These are phyloP conservation scores for Rhizoclosmatium globosum DNA, from an alignment of 192 early-diverging fungal genomes.

Conservation along the genomic window DNA sequence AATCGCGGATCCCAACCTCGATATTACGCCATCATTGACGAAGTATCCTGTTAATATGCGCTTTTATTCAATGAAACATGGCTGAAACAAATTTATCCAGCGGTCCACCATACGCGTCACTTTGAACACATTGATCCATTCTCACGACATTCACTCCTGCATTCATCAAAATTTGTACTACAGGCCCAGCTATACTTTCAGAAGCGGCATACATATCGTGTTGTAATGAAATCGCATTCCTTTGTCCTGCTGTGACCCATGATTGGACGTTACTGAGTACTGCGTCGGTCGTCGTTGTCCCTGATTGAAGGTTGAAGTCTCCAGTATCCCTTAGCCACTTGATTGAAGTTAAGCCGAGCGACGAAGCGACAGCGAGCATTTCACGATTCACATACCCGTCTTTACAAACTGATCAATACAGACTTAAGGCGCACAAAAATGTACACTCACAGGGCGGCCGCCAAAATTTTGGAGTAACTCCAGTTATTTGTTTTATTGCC, in stretches of 20 bases:
- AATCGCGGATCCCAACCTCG: too few relatives aligned
- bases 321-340: not conserved
- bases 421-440: not conserved
- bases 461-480: conserved; percentile 7
- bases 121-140: not conserved
- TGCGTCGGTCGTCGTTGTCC: not conserved
- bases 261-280: not conserved
- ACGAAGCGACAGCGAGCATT: not conserved
- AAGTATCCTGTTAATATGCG: too few relatives aligned
- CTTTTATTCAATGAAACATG: too few relatives aligned
- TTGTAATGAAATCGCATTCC: not conserved
- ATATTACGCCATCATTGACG: too few relatives aligned
- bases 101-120: not conserved
- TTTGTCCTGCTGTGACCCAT: not conserved
- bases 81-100: not conserved
- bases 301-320: not conserved
- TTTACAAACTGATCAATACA: not conserved
- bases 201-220: not conserved
- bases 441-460: conserved; percentile 8
- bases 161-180: not conserved
- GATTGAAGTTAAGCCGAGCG: not conserved
- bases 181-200: not conserved
- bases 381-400: not conserved
- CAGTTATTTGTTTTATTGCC: not conserved
- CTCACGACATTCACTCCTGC: not conserved